A percentile compares a stretch with the other conserved stretches of the same genome.
phyloP scores from a whole-genome alignment of 257 asterid species.

The Lycium ferocissimum region DNA sequence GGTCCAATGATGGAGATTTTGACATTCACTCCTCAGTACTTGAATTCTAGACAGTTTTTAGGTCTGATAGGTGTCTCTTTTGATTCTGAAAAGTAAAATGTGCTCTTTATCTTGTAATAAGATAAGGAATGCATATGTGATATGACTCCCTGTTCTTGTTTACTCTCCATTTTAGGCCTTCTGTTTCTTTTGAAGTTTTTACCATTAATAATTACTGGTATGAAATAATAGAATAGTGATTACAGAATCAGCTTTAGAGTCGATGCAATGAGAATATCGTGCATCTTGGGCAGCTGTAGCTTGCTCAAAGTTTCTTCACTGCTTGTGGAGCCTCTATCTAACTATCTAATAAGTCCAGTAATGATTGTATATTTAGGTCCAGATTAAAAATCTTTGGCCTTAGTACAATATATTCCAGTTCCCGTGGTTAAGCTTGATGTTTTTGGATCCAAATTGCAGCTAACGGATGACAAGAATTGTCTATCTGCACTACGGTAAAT shows the following conservation, averaged over 20 bases:
- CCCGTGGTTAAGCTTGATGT: not conserved
- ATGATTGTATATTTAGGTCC: not conserved
- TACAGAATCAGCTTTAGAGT: not conserved
- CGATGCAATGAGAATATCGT: not conserved
- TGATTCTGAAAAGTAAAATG: not conserved
- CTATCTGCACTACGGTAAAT: not conserved
- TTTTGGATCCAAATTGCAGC: not conserved
- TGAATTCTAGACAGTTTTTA: slow-evolving; percentile 51
- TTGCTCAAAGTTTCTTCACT: slow-evolving; percentile 22
- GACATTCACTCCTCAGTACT: slow-evolving; percentile 59
- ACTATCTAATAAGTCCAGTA: not conserved
- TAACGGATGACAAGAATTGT: not conserved
- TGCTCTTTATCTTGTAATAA: not conserved
- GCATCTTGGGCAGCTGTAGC: slow-evolving; percentile 1
- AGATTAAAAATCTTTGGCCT: not conserved
- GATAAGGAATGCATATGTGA: not conserved
- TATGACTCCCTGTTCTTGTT: not conserved
- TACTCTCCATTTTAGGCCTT: not conserved
- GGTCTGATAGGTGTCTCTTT: slow-evolving; percentile 29
- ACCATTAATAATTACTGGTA: slow-evolving; percentile 8
- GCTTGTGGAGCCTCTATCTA: not conserved
- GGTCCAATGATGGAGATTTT: slow-evolving; percentile 51
- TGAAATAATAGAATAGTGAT: not conserved
- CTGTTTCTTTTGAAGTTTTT: not conserved
- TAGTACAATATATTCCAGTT: not conserved